A percentile compares a stretch with the other conserved stretches of the same genome.
These are phyloP conservation scores for Verticillium dahliae DNA, from an alignment of 2,329 filamentous ascomycete genomes.

Conservation along the genomic window DNA sequence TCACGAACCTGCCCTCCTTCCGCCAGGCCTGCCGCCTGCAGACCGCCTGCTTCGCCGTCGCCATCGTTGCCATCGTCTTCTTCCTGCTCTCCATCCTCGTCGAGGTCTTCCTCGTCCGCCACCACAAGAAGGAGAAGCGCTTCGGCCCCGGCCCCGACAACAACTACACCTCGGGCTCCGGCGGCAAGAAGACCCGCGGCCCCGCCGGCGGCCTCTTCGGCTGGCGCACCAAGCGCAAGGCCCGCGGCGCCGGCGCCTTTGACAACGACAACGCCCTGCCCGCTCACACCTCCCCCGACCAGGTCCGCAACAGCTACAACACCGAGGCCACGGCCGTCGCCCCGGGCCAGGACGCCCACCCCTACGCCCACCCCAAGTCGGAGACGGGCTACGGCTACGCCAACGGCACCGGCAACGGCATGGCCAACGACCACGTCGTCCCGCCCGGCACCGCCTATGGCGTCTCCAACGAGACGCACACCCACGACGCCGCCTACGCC, in stretches of 20 bases:
- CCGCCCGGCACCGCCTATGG: neutral
- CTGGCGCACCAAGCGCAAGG: conserved; percentile 23
- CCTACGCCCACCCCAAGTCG: conserved; percentile 16
- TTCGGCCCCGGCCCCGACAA: conserved; percentile 46
- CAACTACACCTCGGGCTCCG: conserved; percentile 55
- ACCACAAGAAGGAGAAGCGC: conserved; percentile 69
- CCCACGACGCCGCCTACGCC: neutral
- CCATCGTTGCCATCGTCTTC: conserved; percentile 76
- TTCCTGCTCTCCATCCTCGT: conserved; percentile 67
- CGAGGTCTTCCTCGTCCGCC: conserved; percentile 60
- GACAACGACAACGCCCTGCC: conserved; percentile 27
- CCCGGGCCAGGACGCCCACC: conserved; percentile 4
- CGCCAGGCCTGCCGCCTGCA: conserved; percentile 62
- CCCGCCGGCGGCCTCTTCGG: conserved; percentile 21
- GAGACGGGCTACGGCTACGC: conserved; percentile 4
- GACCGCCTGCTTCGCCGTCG: conserved; percentile 68
- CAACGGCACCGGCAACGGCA: neutral
- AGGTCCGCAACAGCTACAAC: conserved; percentile 37
- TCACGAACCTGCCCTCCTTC: conserved; percentile 40
- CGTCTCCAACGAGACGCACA: neutral
- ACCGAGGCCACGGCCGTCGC: conserved; percentile 29
- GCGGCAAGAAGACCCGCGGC: conserved; percentile 16
- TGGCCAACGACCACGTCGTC: no score
- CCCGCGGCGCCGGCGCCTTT: conserved; percentile 3
- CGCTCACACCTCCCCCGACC: conserved; percentile 30